phyloP scores from a whole-genome alignment of 2,329 filamentous ascomycete species.

The Alternaria sp. region DNA sequence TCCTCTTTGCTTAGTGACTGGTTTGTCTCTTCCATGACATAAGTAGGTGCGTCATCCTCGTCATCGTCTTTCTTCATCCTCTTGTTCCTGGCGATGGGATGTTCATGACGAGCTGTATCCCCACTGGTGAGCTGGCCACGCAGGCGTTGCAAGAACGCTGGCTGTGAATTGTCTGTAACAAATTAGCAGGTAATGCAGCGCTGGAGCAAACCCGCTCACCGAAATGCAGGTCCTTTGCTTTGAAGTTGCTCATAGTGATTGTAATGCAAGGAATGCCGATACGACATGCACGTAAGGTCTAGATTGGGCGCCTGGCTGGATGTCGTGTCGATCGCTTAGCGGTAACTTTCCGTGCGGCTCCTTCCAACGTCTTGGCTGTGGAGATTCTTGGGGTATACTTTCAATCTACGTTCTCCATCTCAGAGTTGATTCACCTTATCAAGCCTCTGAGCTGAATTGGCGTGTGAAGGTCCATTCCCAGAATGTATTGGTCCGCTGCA shows the following conservation, averaged over 20 bases:
- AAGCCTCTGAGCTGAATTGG: not conserved
- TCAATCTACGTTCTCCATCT: not conserved
- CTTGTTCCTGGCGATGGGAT: constrained; percentile 55
- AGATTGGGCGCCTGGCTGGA: constrained; percentile 13
- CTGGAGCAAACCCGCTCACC: constrained; percentile 41
- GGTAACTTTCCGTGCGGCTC: constrained; percentile 22
- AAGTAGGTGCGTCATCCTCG: constrained; percentile 78
- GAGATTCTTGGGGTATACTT: not conserved
- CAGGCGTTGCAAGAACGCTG: constrained; percentile 57
- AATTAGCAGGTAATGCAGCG: constrained; percentile 46
- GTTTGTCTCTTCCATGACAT: constrained; percentile 77
- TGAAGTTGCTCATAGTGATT: constrained; percentile 61
- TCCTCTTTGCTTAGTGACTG: constrained; percentile 65
- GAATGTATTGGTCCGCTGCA: constrained; percentile 17
- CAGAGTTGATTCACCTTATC: not conserved
- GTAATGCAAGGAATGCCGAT: constrained; percentile 11
- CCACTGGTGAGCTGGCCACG: constrained; percentile 64
- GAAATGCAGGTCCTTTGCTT: constrained; percentile 75
- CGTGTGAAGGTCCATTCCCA: constrained; percentile 5
- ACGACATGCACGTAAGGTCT: constrained; percentile 9
- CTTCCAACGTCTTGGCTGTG: constrained; percentile 6
- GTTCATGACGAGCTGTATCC: constrained; percentile 57
- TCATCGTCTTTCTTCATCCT: constrained; percentile 67
- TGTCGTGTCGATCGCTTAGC: constrained; percentile 23
- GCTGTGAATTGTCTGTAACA: constrained; percentile 60